Conservation (phyloP, 2,329 filamentous ascomycete genomes). For the Colletotrichum lini region DNA sequence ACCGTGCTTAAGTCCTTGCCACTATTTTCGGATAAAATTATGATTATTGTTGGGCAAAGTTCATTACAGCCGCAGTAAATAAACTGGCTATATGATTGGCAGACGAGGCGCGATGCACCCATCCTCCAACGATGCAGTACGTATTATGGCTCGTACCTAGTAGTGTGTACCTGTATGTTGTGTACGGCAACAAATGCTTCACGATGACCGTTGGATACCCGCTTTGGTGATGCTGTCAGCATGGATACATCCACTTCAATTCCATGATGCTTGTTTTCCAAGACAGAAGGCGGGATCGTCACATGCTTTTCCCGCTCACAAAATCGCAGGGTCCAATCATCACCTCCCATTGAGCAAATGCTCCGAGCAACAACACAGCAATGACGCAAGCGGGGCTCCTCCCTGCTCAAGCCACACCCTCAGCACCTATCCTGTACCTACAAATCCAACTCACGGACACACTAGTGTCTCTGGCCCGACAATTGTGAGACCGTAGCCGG, state of each 20-base stretch:
- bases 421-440: not conserved
- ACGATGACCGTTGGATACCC: not conserved
- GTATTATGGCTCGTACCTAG: not conserved
- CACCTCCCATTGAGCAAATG: constrained; percentile 24
- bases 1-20: not conserved
- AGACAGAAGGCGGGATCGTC: constrained; percentile 27
- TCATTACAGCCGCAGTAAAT: constrained; percentile 14
- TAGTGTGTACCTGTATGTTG: not conserved
- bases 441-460: too few species aligned
- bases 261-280: constrained; percentile 32
- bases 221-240: not conserved
- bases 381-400: constrained; percentile 40
- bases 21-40: not conserved
- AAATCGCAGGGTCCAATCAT: constrained; percentile 20
- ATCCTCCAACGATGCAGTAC: not conserved
- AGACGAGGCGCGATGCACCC: constrained; percentile 8
- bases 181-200: not conserved
- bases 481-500: constrained; percentile 22
- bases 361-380: constrained; percentile 27
- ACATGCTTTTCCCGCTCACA: constrained; percentile 33
- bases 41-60: constrained; percentile 7
- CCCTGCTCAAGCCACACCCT: constrained; percentile 22
- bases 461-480: constrained; percentile 22
- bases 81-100: not conserved
- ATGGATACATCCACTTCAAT: not conserved